Percentiles rank a stretch among this genome's conserved stretches.
phyloP scores from a whole-genome alignment of 305 asterid species.

The Rubia peregrina region DNA sequence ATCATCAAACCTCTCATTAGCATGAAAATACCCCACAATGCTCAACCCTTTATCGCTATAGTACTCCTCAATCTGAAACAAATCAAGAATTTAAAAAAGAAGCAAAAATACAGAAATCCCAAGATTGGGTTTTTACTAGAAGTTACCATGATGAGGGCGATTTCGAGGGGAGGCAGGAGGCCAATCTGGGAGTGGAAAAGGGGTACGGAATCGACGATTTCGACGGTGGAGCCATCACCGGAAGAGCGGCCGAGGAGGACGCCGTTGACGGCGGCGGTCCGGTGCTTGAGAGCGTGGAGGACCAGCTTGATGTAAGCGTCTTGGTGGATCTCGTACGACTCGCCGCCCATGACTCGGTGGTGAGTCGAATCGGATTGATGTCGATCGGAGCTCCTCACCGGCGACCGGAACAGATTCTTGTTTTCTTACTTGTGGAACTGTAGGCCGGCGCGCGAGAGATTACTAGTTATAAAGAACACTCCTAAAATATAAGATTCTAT shows the following conservation, averaged over 20 bases:
- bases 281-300: constrained; percentile 84
- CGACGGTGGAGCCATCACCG: constrained; percentile 33
- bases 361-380: constrained; percentile 4
- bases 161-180: constrained; percentile 78
- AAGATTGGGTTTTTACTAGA: not conserved
- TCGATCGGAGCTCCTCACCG: too few species aligned
- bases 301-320: constrained; percentile 85
- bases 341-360: constrained; percentile 48
- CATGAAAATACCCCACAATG: constrained; percentile 47
- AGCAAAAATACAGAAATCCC: not conserved
- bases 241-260: constrained; percentile 76
- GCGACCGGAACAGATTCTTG: too few species aligned
- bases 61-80: constrained; percentile 39
- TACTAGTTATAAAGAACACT: too few species aligned
- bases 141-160: constrained; percentile 76
- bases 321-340: constrained; percentile 76
- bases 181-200: constrained; percentile 91
- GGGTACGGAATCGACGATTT: constrained; percentile 71
- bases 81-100: not conserved
- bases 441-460: too few species aligned
- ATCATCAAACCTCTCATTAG: constrained; percentile 75
- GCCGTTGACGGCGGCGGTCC: constrained; percentile 76
- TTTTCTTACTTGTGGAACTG: too few species aligned
- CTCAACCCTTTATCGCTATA: constrained; percentile 33
- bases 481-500: too few species aligned